Base-by-base conservation (phyloP, 2,329 filamentous ascomycete species). In the Fonsecaea pedrosoi region DNA sequence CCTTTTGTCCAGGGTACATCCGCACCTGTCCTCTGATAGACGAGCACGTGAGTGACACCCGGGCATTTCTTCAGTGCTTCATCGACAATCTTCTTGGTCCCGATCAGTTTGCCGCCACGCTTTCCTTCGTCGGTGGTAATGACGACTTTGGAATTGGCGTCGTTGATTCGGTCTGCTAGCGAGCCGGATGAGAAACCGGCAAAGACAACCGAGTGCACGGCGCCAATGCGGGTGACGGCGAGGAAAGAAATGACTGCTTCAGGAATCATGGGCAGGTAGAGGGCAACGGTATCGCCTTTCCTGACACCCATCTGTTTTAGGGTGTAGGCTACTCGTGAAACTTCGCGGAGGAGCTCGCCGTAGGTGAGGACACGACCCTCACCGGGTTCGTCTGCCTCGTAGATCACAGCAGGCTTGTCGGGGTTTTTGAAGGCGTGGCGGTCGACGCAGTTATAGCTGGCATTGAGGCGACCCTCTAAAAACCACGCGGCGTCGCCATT, bases 241-340 rank as follows among this genome's bases (percentile, higher is more conserved):
- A 99, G 85, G 80, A 99, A 92, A 62, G 95, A 90, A 75, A 99
- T 85, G 66, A 99, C 75, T 6, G 95, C 95, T 81, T 99, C 94
- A 64, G 95, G 95, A 79, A 99, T 97, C 95, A 99, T 99, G 78
- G 95, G 95, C 71, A 99, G 83, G 84, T 99, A 99, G 72, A 99
- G 91, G 70, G 93, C 95, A 65, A 99, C 94, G 4, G 94, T 97
- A 81, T 99, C 95, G 64, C 95, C 95, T 85, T 97, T 98, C 83
- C 90, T 89, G 68, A 99, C 94, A 70, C 95, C 95, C 88, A 97
- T 95, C 82, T 94, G 87, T 85, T 94, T 97, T 73, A 99, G 86
- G 30, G 91, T 90, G 83, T 92, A 92, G 54, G 95, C 91, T 15
- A 92, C 88, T 79, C 88, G 90, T 75, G 90, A 97, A 60, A 99